Base-by-base conservation (phyloP, 2,329 filamentous ascomycete species). In the Xylaria sp. region DNA sequence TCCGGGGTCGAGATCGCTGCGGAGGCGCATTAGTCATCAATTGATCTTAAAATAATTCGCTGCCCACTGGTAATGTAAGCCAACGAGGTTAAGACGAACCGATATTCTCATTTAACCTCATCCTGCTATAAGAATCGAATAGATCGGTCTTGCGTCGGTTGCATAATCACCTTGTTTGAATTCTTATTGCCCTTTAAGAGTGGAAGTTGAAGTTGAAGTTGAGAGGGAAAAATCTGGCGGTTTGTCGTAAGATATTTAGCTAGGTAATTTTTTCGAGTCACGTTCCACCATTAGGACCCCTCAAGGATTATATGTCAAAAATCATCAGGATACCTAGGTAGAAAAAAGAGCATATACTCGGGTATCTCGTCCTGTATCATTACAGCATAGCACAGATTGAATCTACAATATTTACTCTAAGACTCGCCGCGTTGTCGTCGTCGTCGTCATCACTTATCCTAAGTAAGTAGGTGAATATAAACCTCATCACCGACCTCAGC, bases 1-100 rank as follows among this genome's bases (percentile, higher is more conserved):
- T 78, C 78, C 4, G 81, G 73, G 1, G 88, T 88, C 2, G 83
- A 79, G 26, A 95, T 75, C 17, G 87, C 91, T 95, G 62, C 17
- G 16, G 16, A 4, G 2, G 5, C 39, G 6, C 5, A 16, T 58
- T 45, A 52, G 48, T 38, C 1, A 4, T 26, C 38, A 21, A 8
- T 49, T 21, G 18, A 13, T 2, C 19, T 9, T 43, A 6, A 17
- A 2, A 3, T 11, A 0, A n/a, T 20, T 2, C 37, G 4, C n/a
- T 20, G n/a, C n/a, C n/a, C n/a, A n/a, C n/a, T n/a, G n/a, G n/a
- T n/a, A n/a, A n/a, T n/a, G n/a, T n/a, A n/a, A n/a, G n/a, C n/a
- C n/a, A n/a, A n/a, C n/a, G n/a, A n/a, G n/a, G n/a, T n/a, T 13
- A 18, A n/a, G 7, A 44, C 62, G 63, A 56, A 78, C 79, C 76